Conservation (phyloP, 495 filamentous ascomycete species). For the Penicillium coffeae region DNA sequence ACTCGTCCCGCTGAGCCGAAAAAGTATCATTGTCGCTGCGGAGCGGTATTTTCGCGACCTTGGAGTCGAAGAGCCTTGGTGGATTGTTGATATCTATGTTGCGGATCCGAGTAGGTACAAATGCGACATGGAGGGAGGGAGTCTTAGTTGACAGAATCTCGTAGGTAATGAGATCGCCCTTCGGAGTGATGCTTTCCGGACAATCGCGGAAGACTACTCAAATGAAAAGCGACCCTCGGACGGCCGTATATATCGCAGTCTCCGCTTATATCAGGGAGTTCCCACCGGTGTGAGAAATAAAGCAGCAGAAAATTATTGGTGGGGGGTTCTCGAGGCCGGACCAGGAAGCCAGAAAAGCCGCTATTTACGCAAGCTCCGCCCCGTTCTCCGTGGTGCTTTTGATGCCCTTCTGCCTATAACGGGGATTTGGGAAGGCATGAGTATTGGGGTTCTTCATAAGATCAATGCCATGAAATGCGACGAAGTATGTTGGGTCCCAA, state of each 20-base stretch:
- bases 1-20: background rate
- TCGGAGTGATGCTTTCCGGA: background rate
- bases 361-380: background rate
- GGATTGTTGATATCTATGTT: constrained; percentile 4
- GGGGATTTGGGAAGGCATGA: constrained; percentile 9
- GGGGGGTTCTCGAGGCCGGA: constrained; percentile 3
- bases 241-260: constrained; percentile 4
- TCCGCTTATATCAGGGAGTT: constrained; percentile 2
- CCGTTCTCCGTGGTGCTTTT: background rate
- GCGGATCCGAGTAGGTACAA: constrained; percentile 1
- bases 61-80: background rate
- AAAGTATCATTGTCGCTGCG: constrained; percentile 3
- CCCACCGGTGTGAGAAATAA: background rate
- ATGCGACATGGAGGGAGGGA: background rate
- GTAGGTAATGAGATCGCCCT: background rate
- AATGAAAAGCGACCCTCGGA: constrained; percentile 5
- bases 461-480: constrained; percentile 10
- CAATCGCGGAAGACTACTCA: background rate
- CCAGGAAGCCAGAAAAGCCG: constrained; percentile 3
- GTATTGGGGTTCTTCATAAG: constrained; percentile 11
- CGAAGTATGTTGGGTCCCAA: constrained; percentile 7
- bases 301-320: constrained; percentile 5
- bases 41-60: background rate
- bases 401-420: constrained; percentile 6
- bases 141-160: background rate